Base-by-base conservation (phyloP, 2,329 filamentous ascomycete species). In the Chlorencoelia australis region DNA sequence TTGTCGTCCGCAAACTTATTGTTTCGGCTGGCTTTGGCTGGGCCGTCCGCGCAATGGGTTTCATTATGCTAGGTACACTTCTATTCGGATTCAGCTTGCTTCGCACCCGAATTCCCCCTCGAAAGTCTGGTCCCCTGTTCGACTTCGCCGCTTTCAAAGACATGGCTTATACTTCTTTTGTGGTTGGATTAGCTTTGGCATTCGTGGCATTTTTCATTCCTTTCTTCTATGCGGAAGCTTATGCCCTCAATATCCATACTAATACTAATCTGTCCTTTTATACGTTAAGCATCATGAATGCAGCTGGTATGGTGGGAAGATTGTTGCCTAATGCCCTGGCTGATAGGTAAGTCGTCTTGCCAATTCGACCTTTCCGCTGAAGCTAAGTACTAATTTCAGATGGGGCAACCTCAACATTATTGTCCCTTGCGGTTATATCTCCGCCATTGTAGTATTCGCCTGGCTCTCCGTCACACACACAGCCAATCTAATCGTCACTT, bases 41-140 rank as follows among this genome's bases (percentile, higher is more conserved):
- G 74, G 55, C 67, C 2, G 69, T 75, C 58, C 63, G 71, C 1
- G 65, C 65, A 36, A 62, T 60, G 15, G 63, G 64, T 2, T 75
- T 77, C 44, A 43, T 76, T 13, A 67, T 75, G 27, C 42, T 43
- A 1, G 29, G 20, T 9, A 30, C 26, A 22, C 20, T 30, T 11
- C 22, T 25, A 9, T n/a, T n/a, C n/a, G n/a, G n/a, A n/a, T n/a
- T n/a, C n/a, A n/a, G n/a, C n/a, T n/a, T n/a, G n/a, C 15, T 34
- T 10, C 7, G 9, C 4, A 14, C 14, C n/a, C 22, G 32, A 3
- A 19, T 19, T 17, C 22, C 32, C n/a, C 32, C 32, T 14, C 14
- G 16, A 7, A 28, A 34, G 22, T 20, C 22, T 8, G 32, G 21
- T 9, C 15, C 22, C 4, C 14, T 34, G 7, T 14, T 10, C 5